These are phyloP conservation scores for Paxillus rubicundulus DNA, from an alignment of 768 basidiomycete species.

Conservation along the genomic window DNA sequence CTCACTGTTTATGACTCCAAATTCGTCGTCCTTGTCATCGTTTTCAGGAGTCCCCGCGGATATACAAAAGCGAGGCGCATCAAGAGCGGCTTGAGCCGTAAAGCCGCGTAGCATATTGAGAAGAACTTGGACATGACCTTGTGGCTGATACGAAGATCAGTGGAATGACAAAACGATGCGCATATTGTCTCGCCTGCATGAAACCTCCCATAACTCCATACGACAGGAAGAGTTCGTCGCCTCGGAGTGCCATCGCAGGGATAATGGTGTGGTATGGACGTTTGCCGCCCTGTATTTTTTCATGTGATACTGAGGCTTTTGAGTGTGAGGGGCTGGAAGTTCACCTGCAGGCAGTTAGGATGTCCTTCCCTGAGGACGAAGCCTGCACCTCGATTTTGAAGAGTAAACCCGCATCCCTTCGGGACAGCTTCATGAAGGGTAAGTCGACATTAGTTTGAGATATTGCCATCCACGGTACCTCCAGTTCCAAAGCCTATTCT, in stretches of 20 bases:
- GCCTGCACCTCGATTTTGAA: conserved; percentile 90
- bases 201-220: conserved; percentile 93
- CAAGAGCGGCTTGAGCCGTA: conserved; percentile 85
- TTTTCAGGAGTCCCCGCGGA: conserved; percentile 75
- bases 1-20: conserved; percentile 70
- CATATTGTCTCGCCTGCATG: conserved; percentile 59
- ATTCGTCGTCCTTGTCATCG: conserved; percentile 44
- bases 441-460: not conserved
- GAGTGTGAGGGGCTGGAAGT: not conserved
- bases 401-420: conserved; percentile 91
- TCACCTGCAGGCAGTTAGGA: conserved; percentile 78
- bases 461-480: conserved; percentile 39
- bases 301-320: not conserved
- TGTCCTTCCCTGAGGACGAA: conserved; percentile 81
- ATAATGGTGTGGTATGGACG: conserved; percentile 93
- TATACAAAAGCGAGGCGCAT: conserved; percentile 95
- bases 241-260: conserved; percentile 78
- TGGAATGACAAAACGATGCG: not conserved
- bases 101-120: conserved; percentile 87
- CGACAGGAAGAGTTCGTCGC: conserved; percentile 79
- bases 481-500: conserved; percentile 81
- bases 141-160: conserved; percentile 53
- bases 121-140: conserved; percentile 94
- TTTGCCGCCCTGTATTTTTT: conserved; percentile 64
- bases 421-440: conserved; percentile 63